A percentile compares a stretch with the other conserved stretches of the same genome.
phyloP scores from a whole-genome alignment of 2,329 filamentous ascomycete genomes.

The Exophiala lecanii-corni region DNA sequence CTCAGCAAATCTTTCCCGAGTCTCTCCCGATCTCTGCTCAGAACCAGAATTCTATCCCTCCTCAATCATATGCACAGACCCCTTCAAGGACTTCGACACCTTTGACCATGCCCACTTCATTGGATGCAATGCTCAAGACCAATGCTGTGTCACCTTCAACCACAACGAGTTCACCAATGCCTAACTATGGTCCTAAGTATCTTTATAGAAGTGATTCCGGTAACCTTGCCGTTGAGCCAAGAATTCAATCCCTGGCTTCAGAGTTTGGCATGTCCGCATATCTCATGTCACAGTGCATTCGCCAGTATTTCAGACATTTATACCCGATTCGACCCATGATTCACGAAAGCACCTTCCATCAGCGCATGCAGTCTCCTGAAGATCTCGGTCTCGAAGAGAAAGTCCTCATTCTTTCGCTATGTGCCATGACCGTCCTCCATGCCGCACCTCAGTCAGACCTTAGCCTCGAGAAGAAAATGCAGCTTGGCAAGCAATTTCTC shows the following conservation, averaged over 20 bases:
- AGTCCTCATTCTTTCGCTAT: conserved; percentile 24
- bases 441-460: conserved; percentile 25
- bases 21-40: conserved; percentile 1
- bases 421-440: conserved; percentile 25
- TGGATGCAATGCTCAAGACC: conserved; percentile 19
- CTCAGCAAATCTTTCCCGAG: conserved; percentile 27
- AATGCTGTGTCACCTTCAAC: conserved; percentile 14
- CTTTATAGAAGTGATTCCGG: conserved; percentile 26
- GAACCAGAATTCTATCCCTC: background rate
- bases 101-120: conserved; percentile 16
- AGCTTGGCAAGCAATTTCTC: conserved; percentile 25
- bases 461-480: conserved; percentile 21
- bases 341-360: conserved; percentile 22
- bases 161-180: conserved; percentile 21
- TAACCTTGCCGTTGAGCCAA: conserved; percentile 15
- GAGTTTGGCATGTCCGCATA: conserved; percentile 25
- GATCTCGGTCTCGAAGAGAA: conserved; percentile 24
- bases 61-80: conserved; percentile 10
- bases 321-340: conserved; percentile 26
- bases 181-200: conserved; percentile 20
- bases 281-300: conserved; percentile 27
- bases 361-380: conserved; percentile 19
- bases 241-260: conserved; percentile 19
- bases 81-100: conserved; percentile 17
- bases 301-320: conserved; percentile 26